Evolutionary conservation across 2,329 filamentous ascomycete genomes (phyloP).

Genomic region (Bipolaris cookei): DNA sequence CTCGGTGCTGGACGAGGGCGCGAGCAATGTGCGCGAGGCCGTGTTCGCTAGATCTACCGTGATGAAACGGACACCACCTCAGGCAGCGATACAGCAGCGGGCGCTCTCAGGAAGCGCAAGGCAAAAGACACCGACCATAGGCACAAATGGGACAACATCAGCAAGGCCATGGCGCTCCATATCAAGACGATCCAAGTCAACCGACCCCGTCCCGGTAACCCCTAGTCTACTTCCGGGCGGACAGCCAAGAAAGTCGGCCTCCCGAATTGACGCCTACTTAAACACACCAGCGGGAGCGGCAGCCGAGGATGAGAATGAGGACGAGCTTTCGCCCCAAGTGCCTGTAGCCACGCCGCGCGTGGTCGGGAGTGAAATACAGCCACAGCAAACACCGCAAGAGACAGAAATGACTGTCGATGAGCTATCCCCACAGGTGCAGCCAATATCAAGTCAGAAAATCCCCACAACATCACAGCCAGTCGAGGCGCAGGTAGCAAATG

Average conservation of each 20-base stretch:
- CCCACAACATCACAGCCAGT: conserved; percentile 3
- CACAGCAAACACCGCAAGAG: conserved; percentile 13
- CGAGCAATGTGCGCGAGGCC: conserved; percentile 23
- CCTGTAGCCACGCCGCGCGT: conserved; percentile 5
- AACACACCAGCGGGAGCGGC: conserved; percentile 23
- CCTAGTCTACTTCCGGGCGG: conserved; percentile 28
- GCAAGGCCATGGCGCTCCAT: conserved; percentile 19
- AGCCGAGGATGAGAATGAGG: conserved; percentile 34
- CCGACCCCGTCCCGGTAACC: conserved; percentile 32
- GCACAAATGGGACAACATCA: conserved; percentile 8
- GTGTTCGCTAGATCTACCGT: conserved; percentile 12
- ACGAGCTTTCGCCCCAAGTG: conserved; percentile 37
- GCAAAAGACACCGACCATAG: conserved; percentile 18
- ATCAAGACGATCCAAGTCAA: conserved; percentile 28
- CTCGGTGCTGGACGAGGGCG: conserved; percentile 32
- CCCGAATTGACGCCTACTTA: conserved; percentile 18
- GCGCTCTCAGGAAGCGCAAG: background rate
- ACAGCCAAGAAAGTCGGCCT: conserved; percentile 20
- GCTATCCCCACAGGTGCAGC: conserved; percentile 19
- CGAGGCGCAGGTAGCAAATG: background rate
- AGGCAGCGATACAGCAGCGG: conserved; percentile 16
- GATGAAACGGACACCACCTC: conserved; percentile 21
- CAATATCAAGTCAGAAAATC: conserved; percentile 13
- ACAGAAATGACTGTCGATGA: conserved; percentile 30
- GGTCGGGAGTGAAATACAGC: conserved; percentile 4